phyloP scores from a whole-genome alignment of 495 filamentous ascomycete genomes.

The Thozetella sp. region DNA sequence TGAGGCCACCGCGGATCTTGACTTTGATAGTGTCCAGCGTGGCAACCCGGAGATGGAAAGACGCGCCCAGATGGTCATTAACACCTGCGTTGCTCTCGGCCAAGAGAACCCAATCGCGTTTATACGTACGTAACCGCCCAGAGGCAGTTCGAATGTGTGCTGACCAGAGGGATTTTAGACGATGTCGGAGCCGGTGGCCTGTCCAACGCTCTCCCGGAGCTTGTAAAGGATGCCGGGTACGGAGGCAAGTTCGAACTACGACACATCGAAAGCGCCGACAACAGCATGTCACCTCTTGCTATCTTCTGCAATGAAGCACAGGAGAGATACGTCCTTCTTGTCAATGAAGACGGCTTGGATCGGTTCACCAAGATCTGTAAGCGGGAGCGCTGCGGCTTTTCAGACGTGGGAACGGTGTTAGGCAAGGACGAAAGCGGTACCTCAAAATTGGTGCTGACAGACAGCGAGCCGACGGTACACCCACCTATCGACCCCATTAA shows the following conservation, averaged over 20 bases:
- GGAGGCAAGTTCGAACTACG: slow-evolving; percentile 90
- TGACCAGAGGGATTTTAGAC: slow-evolving; percentile 69
- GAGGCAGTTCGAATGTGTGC: background rate
- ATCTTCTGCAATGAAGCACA: slow-evolving; percentile 99
- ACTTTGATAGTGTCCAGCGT: slow-evolving; percentile 95
- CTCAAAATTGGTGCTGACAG: slow-evolving; percentile 75
- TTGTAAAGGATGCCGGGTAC: slow-evolving; percentile 87
- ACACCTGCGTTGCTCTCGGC: slow-evolving; percentile 84
- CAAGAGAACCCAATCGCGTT: slow-evolving; percentile 77
- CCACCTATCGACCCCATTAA: slow-evolving; percentile 73
- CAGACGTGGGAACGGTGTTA: slow-evolving; percentile 81
- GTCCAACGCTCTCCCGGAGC: slow-evolving; percentile 84
- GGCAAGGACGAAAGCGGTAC: slow-evolving; percentile 62
- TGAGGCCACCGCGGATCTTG: slow-evolving; percentile 85
- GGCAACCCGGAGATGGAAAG: slow-evolving; percentile 95
- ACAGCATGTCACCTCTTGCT: slow-evolving; percentile 89
- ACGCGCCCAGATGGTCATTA: slow-evolving; percentile 94
- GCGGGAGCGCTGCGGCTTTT: slow-evolving; percentile 91
- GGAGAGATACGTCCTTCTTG: slow-evolving; percentile 90
- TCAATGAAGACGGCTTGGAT: slow-evolving; percentile 77
- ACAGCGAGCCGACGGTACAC: slow-evolving; percentile 76
- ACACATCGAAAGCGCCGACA: slow-evolving; percentile 87
- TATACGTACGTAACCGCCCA: background rate
- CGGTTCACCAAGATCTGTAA: slow-evolving; percentile 79
- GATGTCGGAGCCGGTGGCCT: slow-evolving; percentile 95